phyloP scores from a whole-genome alignment of 2,329 filamentous ascomycete genomes.

The Apiospora marii region DNA sequence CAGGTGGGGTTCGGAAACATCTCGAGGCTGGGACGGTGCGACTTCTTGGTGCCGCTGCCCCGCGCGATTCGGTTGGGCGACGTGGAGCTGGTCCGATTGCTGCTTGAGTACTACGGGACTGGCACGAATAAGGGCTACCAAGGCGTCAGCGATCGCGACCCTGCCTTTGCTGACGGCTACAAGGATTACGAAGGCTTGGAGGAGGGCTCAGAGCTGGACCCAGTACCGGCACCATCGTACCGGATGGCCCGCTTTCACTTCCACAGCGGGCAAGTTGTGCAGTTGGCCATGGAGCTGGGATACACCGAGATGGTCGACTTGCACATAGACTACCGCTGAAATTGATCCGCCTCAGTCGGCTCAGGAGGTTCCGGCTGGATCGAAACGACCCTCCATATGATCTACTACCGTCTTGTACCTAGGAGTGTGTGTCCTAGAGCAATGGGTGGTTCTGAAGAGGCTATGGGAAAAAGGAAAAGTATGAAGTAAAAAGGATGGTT shows the following conservation, averaged over 20 bases:
- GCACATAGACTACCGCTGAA: not conserved
- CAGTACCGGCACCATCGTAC: not conserved
- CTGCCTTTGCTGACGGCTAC: too few species aligned
- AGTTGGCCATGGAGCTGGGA: not conserved
- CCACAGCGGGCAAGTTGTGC: not conserved
- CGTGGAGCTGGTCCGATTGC: not conserved
- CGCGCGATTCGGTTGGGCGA: conserved; percentile 10
- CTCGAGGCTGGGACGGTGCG: not conserved
- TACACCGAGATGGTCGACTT: not conserved
- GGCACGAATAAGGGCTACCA: conserved; percentile 22
- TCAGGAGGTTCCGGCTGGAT: not conserved
- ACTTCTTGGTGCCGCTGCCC: conserved; percentile 14
- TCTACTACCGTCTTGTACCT: not conserved
- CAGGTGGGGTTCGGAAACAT: not conserved
- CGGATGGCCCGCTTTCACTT: not conserved
- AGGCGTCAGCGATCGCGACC: not conserved
- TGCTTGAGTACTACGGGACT: not conserved
- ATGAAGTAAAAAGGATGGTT: not conserved
- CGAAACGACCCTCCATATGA: too few species aligned
- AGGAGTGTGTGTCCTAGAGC: conserved; percentile 1
- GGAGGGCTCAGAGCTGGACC: too few species aligned
- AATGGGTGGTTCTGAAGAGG: not conserved
- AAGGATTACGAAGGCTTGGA: not conserved
- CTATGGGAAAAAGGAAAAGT: not conserved
- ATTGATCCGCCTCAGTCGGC: not conserved